These are phyloP conservation scores for Silene conica DNA, from an alignment of 148 eudicot species.

Conservation along the genomic window DNA sequence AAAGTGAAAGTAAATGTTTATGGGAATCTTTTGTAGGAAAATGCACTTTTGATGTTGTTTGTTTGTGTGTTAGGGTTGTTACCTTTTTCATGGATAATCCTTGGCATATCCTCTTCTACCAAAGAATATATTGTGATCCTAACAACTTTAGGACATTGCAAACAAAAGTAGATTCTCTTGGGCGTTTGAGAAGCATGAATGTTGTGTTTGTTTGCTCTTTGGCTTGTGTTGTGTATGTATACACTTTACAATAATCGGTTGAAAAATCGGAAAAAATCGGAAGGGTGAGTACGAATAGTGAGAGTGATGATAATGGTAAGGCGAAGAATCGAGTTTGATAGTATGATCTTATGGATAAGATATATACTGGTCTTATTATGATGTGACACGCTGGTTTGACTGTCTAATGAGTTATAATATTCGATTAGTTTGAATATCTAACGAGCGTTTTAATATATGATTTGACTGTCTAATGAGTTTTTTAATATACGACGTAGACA, in stretches of 20 bases:
- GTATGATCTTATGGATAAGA: not conserved
- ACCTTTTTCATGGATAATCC: slow-evolving; percentile 21
- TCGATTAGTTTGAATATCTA: not conserved
- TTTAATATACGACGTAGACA: not conserved
- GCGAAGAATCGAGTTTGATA: not conserved
- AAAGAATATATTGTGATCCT: slow-evolving; percentile 9
- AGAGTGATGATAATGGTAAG: not conserved
- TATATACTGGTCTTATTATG: not conserved
- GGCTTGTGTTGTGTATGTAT: not conserved
- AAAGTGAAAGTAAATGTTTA: not conserved
- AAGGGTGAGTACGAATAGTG: not conserved
- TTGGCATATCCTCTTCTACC: slow-evolving; percentile 17
- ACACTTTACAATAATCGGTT: not conserved
- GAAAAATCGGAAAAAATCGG: not conserved
- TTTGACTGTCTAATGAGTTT: no score
- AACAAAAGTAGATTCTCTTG: not conserved
- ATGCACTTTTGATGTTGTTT: not conserved
- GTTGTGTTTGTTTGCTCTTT: not conserved
- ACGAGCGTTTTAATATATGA: not conserved
- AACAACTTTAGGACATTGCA: slow-evolving; percentile 11
- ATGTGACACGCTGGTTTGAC: slow-evolving; percentile 3
- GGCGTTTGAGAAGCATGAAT: not conserved
- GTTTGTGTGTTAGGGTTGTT: slow-evolving; percentile 12
- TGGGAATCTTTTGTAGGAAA: not conserved
- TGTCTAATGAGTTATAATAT: slow-evolving; percentile 3